A percentile compares a stretch with the other conserved stretches of the same genome.
Conservation (phyloP, 2,329 filamentous ascomycete species). For the Pseudogymnoascus sp. region DNA sequence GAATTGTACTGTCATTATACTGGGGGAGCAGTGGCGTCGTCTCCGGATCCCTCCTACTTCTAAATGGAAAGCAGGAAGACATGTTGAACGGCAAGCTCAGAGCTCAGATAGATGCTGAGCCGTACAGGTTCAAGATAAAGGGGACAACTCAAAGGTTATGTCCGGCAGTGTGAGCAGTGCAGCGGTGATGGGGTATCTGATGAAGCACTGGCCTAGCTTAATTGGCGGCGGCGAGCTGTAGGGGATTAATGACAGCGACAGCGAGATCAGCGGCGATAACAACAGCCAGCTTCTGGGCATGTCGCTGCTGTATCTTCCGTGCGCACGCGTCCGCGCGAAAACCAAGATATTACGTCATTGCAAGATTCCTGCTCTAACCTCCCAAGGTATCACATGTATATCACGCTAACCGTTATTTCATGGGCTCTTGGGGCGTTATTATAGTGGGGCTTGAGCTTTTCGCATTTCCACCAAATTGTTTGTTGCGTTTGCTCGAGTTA, state of each 20-base stretch:
- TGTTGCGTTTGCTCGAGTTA: conserved; percentile 2
- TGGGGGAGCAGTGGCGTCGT: conserved; percentile 67
- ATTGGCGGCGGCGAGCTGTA: neutral
- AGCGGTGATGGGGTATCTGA: neutral
- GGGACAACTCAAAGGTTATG: neutral
- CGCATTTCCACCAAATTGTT: neutral
- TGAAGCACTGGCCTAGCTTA: neutral
- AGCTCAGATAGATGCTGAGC: neutral
- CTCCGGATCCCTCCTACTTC: conserved; percentile 26
- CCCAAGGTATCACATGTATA: conserved; percentile 6
- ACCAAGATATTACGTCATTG: conserved; percentile 2
- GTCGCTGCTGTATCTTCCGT: neutral
- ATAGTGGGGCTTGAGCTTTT: neutral
- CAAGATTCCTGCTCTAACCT: neutral
- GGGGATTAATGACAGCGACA: neutral
- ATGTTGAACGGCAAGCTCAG: conserved; percentile 17
- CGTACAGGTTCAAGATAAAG: neutral
- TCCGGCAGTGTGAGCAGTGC: neutral
- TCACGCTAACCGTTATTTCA: neutral
- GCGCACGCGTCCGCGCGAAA: neutral
- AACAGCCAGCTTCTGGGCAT: neutral
- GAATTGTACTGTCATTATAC: conserved; percentile 71
- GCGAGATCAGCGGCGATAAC: neutral
- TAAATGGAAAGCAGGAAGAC: conserved; percentile 28
- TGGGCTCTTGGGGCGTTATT: neutral